phyloP scores from a whole-genome alignment of 2,329 filamentous ascomycete genomes.

The Byssothecium circinans region DNA sequence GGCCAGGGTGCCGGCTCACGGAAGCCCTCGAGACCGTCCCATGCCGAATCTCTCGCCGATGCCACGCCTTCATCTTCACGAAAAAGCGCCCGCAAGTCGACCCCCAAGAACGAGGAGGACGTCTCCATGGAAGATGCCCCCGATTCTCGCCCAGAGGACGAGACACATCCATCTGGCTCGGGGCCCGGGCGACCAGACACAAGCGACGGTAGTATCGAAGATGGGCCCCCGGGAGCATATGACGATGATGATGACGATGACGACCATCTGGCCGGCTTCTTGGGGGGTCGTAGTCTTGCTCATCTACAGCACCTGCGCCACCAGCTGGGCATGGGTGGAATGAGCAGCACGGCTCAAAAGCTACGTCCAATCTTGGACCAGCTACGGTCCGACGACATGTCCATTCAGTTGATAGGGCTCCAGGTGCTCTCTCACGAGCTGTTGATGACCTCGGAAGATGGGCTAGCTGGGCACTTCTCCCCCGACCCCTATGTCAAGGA shows the following conservation, averaged over 20 bases:
- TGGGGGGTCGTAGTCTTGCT: conserved; percentile 62
- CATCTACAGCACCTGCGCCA: conserved; percentile 81
- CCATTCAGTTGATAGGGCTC: conserved; percentile 85
- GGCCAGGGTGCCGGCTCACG: conserved; percentile 49
- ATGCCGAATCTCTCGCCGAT: conserved; percentile 27
- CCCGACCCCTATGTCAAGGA: conserved; percentile 96
- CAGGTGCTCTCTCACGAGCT: conserved; percentile 93
- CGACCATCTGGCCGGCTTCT: conserved; percentile 64
- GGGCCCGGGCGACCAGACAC: conserved; percentile 38
- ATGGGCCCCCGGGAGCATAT: conserved; percentile 58
- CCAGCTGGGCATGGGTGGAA: conserved; percentile 58
- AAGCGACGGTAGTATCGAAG: conserved; percentile 65
- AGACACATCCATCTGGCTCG: conserved; percentile 30
- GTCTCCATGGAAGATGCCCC: conserved; percentile 70
- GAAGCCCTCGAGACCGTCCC: conserved; percentile 16
- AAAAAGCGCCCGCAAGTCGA: conserved; percentile 35
- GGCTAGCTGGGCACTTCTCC: conserved; percentile 89
- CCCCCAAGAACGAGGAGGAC: conserved; percentile 51
- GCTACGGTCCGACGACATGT: conserved; percentile 79
- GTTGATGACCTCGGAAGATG: conserved; percentile 94
- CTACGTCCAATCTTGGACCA: conserved; percentile 64
- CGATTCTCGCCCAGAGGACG: conserved; percentile 60
- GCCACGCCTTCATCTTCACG: conserved; percentile 34
- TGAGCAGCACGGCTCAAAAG: conserved; percentile 79
- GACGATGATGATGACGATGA: conserved; percentile 55